A percentile compares a stretch with the other conserved stretches of the same genome.
Evolutionary conservation across 495 filamentous ascomycete genomes (phyloP).

Genomic region (Penicillium soppii): DNA sequence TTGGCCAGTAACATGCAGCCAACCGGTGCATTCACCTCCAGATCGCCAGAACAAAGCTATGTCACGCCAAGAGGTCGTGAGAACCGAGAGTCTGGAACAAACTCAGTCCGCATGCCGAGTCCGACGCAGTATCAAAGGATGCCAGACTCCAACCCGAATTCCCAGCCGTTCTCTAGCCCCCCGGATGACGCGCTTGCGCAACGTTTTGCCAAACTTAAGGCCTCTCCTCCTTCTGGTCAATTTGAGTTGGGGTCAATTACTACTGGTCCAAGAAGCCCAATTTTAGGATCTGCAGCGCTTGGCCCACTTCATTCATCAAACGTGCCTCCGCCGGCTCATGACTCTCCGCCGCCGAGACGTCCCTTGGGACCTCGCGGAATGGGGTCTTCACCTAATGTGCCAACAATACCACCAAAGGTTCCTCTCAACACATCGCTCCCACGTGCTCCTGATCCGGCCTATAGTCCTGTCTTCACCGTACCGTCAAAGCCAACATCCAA

Average conservation of each 20-base stretch:
- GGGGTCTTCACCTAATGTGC: slow-evolving; percentile 42
- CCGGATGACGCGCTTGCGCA: slow-evolving; percentile 43
- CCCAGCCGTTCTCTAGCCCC: slow-evolving; percentile 26
- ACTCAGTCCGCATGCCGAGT: slow-evolving; percentile 41
- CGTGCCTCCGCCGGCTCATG: slow-evolving; percentile 16
- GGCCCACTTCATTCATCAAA: slow-evolving; percentile 28
- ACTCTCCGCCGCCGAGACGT: slow-evolving; percentile 27
- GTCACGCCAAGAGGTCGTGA: slow-evolving; percentile 24
- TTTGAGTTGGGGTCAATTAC: slow-evolving; percentile 31
- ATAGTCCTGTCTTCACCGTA: slow-evolving; percentile 63
- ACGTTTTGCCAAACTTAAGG: slow-evolving; percentile 44
- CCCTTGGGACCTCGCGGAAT: slow-evolving; percentile 59
- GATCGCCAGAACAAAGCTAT: slow-evolving; percentile 6
- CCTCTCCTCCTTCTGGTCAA: slow-evolving; percentile 23
- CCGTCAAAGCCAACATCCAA: slow-evolving; percentile 45
- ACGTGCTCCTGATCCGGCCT: slow-evolving; percentile 78
- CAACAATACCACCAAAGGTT: slow-evolving; percentile 54
- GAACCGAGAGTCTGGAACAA: slow-evolving; percentile 16
- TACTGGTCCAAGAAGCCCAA: slow-evolving; percentile 21
- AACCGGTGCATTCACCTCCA: slow-evolving; percentile 12
- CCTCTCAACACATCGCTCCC: slow-evolving; percentile 65
- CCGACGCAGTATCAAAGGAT: slow-evolving; percentile 39
- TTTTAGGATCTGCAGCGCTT: slow-evolving; percentile 30
- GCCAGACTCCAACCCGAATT: slow-evolving; percentile 15
- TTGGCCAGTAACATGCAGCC: slow-evolving; percentile 34